Evolutionary conservation across 768 basidiomycete species (phyloP), one percentile per base, ranked within the genome.

Genomic region (Daedaleopsis nitida): DNA sequence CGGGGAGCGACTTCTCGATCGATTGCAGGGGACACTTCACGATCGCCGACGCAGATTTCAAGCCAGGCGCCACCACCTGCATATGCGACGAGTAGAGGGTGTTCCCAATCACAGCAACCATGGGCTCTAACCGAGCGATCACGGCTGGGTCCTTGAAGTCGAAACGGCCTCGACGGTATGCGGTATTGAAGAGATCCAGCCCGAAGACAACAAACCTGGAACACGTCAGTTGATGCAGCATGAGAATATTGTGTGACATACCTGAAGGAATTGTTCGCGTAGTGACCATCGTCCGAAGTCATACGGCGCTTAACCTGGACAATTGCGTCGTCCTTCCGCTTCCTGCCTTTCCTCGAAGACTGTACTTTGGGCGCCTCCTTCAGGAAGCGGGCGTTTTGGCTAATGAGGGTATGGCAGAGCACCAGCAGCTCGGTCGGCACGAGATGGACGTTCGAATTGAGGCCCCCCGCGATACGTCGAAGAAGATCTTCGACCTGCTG

Each of bases 381-480:
- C 38, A 96, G 79, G 75, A 98, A 98, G 48, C 83, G 81, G 52
- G 94, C 88, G 69, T 98, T 96, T 68, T 95, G 94, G 63, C 84
- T 94, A 73, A 98, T 85, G 39, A 99, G 80, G 1, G 94, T 91
- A 69, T 96, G 88, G 72, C 93, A 97, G 21, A 97, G 78, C 27
- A 86, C 84, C 57, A 98, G 79, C 17, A 96, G 72, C 65, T 92
- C 92, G 8, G 78, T 73, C 0, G 92, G 86, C 32, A 78, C 75
- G 43, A 98, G 78, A 56, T 87, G 82, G 27, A 80, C 73, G 73
- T 98, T 99, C 51, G 86, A 81, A 65, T 96, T 96, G 21, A 99
- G 79, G 27, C 96, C 95, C 34, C 83, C 79, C 1, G 94, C 83
- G 52, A 97, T 83, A 38, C 95, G 84, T 55, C 88, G 86, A 50